Base-by-base conservation (phyloP, 345 rosid species). In the Lagerstroemia speciosa region DNA sequence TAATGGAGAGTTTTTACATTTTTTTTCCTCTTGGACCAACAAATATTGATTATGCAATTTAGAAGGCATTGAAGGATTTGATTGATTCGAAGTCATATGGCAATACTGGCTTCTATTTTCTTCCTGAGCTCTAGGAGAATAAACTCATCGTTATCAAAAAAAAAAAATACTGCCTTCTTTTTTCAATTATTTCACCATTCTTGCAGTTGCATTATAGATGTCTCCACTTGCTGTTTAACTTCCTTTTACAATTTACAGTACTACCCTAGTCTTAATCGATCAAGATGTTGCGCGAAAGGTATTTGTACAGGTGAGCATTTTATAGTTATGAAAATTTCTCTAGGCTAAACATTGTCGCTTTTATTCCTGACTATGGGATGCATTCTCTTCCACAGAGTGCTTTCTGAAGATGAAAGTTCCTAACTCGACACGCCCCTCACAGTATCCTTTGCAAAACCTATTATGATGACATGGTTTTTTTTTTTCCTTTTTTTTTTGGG, bases 361-460 rank as follows among this genome's bases (percentile, higher is more conserved):
- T 58, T 34, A 58, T 27, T 58, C 3, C 63, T 14, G 29, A 58
- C 15, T 7, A 29, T 27, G 19, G 4, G 14, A 41, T 30, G 7
- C 64, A 68, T 64, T 64, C 30, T 72, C 69, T 78, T 75, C 41
- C 65, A 73, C 87, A 95, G 99, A 95, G 83, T 95, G 99, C 79
- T 95, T 95, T 81, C 85, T 95, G 81, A 98, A 90, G 83, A 92
- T 95, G 99, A 95, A 95, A 83, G 89, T 86, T 87, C 98, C 97
- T 30, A 88, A 86, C 79, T 86, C 97, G 15, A 75, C 89, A 58
- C 93, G 87, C 71, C 98, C 98, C 77, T 92, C 94, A 4, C 98
- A 92, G 99, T 95, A 95, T 95, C 99, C 98, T 95, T n/a, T n/a
- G n/a, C n/a, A n/a, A n/a, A n/a, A n/a, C 81, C 46, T 12, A 48